Base-by-base conservation (phyloP, 495 filamentous ascomycete genomes). In the Coniosporium apollinis region DNA sequence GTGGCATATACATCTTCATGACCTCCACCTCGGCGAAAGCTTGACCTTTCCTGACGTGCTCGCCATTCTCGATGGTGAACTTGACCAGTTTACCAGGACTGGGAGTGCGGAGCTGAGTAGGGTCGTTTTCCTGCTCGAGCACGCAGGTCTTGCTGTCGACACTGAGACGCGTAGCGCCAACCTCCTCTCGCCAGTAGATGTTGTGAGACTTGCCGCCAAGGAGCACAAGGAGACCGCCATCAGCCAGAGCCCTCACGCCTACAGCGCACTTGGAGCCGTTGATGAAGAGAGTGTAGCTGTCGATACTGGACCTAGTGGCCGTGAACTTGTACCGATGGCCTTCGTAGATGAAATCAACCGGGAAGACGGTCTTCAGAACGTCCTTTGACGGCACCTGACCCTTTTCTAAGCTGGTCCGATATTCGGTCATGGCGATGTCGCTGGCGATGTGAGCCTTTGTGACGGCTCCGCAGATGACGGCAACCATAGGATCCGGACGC, bases 1-100 rank as follows among this genome's bases (percentile, higher is more conserved):
- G 69, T 47, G 89, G 89, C 89, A 99, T 99, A 65, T 93, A 96
- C 89, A 99, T 99, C 69, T 99, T 99, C 89, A 99, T 99, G 56
- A 99, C 91, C 57, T 99, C 89, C 35, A 99, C 89, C 52, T 99
- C 89, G 35, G 89, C 89, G 51, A 82, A 99, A 5, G 87, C 66
- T 57, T 99, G 84, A 35, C 86, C 86, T 43, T 87, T 84, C 53
- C 72, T 78, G 49, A 99, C 75, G 54, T 96, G 89, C 48, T 91
- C 79, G 34, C 91, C 91, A 48, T 91, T 96, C 56, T 96, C 91
- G 1, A 99, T 83, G 8, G 80, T 82, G 62, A 87, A 99, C 64
- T 94, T 94, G 60, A 96, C 91, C 26, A 99, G 77, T 66, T 99
- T 99, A 57, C 89, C 89, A 32, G 89, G 89, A 34, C 81, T 89